Base-by-base conservation (phyloP, 495 filamentous ascomycete species). In the Clohesyomyces aquaticus region DNA sequence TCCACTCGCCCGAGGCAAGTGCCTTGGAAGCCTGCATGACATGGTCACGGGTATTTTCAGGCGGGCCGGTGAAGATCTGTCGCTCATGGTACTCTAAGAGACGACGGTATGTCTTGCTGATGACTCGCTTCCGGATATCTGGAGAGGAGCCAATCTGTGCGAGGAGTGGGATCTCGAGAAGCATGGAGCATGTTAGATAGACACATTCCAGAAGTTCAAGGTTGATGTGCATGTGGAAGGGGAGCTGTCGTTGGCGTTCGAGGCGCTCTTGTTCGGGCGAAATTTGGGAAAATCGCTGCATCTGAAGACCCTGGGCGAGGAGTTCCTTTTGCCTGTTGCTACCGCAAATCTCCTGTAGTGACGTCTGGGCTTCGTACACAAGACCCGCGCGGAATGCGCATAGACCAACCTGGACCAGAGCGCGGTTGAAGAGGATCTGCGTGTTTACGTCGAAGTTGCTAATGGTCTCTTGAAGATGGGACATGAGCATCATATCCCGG, bases 161-260 rank as follows among this genome's bases (percentile, higher is more conserved):
- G 60, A 99, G 87, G 48, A 96, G 88, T 12, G 94, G 94, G 63
- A 99, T 96, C 79, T 99, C 94, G 48, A 99, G 83, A 62, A 99
- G 87, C 94, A 98, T 98, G 80, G 90, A 95, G 76, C 91, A 97
- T 59, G 94, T 97, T 47, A 99, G 87, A 77, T 99, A 99, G 61
- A 97, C 93, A 72, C 93, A 98, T 76, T 99, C 94, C 2, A 99
- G 85, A 27, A 99, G 85, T 71, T 99, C 94, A 21, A 99, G 83
- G 81, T 99, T 99, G 82, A 99, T 98, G 82, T 99, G 94, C 91
- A 97, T 96, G 80, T 99, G 94, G 85, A 99, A 99, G 45, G 94
- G 94, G 61, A 99, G 82, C 78, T 98, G 94, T 63, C 94, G 86
- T 75, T 98, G 94, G 66, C 92, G 87, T 77, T 99, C 94, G 23